These are phyloP conservation scores for Fulvia fulva DNA, from an alignment of 2,329 filamentous ascomycete genomes.

Conservation along the genomic window DNA sequence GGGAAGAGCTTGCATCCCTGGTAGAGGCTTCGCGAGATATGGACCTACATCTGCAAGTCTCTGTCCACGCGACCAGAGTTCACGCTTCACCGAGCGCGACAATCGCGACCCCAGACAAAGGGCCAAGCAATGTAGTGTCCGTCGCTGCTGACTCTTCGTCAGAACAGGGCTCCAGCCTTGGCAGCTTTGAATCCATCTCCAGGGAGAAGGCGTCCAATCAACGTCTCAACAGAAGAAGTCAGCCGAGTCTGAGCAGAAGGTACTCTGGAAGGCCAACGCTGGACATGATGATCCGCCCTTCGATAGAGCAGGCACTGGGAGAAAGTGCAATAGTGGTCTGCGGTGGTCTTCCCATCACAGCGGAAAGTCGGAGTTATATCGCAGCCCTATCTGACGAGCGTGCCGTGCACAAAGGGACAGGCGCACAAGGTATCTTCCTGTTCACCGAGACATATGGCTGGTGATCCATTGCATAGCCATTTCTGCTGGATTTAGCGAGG, in stretches of 20 bases:
- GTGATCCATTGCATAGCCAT: slow-evolving; percentile 16
- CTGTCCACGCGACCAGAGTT: slow-evolving; percentile 49
- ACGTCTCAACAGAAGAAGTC: background rate
- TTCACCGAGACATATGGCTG: slow-evolving; percentile 57
- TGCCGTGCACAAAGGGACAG: slow-evolving; percentile 64
- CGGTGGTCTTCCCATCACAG: slow-evolving; percentile 53
- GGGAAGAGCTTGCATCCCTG: slow-evolving; percentile 12
- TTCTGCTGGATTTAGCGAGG: background rate
- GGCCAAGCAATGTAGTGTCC: slow-evolving; percentile 11
- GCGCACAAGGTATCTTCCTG: slow-evolving; percentile 60
- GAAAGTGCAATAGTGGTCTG: slow-evolving; percentile 63
- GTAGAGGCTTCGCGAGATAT: slow-evolving; percentile 19
- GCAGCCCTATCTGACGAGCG: slow-evolving; percentile 59
- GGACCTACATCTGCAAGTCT: slow-evolving; percentile 47
- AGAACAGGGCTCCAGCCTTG: slow-evolving; percentile 2
- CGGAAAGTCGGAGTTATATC: slow-evolving; percentile 53
- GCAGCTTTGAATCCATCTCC: background rate
- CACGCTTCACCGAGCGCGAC: background rate
- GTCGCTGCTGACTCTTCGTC: slow-evolving; percentile 22
- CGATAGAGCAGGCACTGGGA: slow-evolving; percentile 56
- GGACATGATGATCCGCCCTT: slow-evolving; percentile 49
- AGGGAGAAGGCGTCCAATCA: background rate
- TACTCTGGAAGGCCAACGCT: slow-evolving; percentile 51
- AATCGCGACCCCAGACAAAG: background rate
- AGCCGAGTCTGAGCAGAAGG: slow-evolving; percentile 29